Percentiles rank a stretch among this genome's conserved stretches.
phyloP scores from a whole-genome alignment of 768 basidiomycete genomes.

The Tulasnella sp. region DNA sequence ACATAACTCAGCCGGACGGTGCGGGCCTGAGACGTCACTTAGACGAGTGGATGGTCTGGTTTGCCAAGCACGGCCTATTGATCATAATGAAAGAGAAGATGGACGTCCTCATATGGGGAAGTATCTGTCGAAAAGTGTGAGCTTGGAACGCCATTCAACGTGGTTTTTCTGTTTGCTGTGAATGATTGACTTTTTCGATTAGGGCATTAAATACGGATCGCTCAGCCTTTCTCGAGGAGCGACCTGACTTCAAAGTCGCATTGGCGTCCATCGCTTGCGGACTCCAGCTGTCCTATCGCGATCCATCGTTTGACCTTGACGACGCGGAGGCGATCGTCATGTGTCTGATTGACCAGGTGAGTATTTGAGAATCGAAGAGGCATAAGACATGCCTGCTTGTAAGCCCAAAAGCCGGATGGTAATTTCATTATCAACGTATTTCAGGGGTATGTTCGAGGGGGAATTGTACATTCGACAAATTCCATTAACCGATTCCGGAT shows the following conservation, averaged over 20 bases:
- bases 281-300: conserved; percentile 5
- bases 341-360: conserved; percentile 14
- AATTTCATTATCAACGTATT: background rate
- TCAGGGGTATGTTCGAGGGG: background rate
- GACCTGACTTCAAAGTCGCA: background rate
- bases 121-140: conserved; percentile 7
- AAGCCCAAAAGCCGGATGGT: background rate
- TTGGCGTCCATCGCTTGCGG: background rate
- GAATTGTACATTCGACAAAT: background rate
- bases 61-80: conserved; percentile 9
- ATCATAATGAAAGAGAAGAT: conserved; percentile 6
- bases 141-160: background rate
- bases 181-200: background rate
- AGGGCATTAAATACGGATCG: conserved; percentile 3
- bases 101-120: conserved; percentile 4
- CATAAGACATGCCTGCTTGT: too few species aligned
- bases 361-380: too few species aligned
- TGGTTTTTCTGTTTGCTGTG: background rate
- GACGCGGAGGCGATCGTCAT: conserved; percentile 7
- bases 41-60: conserved; percentile 14
- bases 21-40: background rate
- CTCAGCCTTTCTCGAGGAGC: background rate
- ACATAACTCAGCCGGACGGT: background rate
- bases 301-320: conserved; percentile 3
- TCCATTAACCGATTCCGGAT: background rate